Evolutionary conservation across 306 rosid species (phyloP).

Genomic region (Vachellia collinsii): DNA sequence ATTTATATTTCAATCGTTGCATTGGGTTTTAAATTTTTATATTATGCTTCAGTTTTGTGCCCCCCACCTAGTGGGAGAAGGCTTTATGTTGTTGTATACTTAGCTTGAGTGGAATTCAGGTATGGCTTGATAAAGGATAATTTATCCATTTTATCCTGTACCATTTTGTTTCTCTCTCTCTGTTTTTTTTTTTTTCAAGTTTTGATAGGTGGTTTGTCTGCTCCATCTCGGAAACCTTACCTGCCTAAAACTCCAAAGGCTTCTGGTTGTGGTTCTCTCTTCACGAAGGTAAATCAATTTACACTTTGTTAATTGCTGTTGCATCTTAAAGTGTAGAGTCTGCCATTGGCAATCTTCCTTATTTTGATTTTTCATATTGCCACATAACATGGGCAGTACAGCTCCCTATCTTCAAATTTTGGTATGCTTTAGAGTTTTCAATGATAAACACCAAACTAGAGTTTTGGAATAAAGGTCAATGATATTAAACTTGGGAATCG

Average conservation of each 20-base stretch:
- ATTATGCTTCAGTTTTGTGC: too few species aligned
- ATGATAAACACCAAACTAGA: background rate
- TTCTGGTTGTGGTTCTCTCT: conserved; percentile 81
- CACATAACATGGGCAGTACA: conserved; percentile 13
- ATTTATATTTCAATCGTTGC: background rate
- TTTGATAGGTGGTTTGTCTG: conserved; percentile 67
- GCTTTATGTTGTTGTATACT: background rate
- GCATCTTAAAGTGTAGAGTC: conserved; percentile 7
- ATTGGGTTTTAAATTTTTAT: background rate
- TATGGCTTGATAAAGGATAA: background rate
- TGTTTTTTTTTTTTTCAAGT: conserved; percentile 30
- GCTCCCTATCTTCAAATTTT: background rate
- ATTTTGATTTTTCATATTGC: background rate
- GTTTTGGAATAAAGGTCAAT: background rate
- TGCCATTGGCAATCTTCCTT: conserved; percentile 17
- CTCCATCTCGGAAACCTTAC: conserved; percentile 76
- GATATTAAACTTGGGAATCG: background rate
- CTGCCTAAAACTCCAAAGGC: conserved; percentile 88
- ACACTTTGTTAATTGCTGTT: conserved; percentile 13
- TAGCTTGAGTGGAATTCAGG: conserved; percentile 28
- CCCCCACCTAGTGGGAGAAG: too few species aligned
- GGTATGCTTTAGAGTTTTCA: background rate
- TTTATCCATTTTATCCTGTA: background rate
- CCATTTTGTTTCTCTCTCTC: background rate
- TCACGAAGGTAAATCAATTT: conserved; percentile 66